These are phyloP conservation scores for Forsythia suspensa DNA, from an alignment of 257 asterid species.

Conservation along the genomic window DNA sequence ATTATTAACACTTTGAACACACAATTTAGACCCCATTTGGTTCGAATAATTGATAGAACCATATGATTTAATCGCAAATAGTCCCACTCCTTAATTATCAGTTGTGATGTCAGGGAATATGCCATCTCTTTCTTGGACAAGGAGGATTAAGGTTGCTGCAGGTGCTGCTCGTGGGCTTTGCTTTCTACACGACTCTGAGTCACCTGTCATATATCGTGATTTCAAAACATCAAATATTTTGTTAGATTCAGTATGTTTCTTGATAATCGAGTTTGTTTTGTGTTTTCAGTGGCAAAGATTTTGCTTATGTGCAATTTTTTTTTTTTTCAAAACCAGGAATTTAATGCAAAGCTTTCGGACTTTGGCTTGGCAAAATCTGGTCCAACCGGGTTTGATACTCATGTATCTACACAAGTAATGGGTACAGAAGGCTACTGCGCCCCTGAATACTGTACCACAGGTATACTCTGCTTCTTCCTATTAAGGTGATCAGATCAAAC, in stretches of 20 bases:
- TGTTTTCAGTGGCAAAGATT: neutral
- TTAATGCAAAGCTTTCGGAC: constrained; percentile 56
- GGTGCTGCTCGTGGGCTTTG: constrained; percentile 57
- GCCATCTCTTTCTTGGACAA: constrained; percentile 41
- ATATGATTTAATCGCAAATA: neutral
- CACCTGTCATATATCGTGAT: constrained; percentile 60
- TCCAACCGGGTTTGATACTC: constrained; percentile 48
- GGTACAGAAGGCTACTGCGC: constrained; percentile 61
- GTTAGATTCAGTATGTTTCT: constrained; percentile 40
- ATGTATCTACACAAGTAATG: constrained; percentile 55
- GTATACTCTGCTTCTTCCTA: constrained; percentile 7
- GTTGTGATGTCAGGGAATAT: constrained; percentile 24
- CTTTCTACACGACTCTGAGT: constrained; percentile 42
- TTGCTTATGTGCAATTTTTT: neutral
- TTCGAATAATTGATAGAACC: neutral
- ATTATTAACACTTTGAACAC: neutral
- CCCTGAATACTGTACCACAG: constrained; percentile 43
- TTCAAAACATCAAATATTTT: constrained; percentile 56
- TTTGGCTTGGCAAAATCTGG: constrained; percentile 56
- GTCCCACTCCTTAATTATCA: neutral
- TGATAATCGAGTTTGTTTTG: neutral
- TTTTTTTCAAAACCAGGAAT: constrained; percentile 28
- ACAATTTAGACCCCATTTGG: neutral
- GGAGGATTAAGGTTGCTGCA: constrained; percentile 48
- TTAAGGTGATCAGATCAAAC: too few relatives aligned